Base-by-base conservation (phyloP, 73 alveolate species). In the Paramecium sexaurelia region DNA sequence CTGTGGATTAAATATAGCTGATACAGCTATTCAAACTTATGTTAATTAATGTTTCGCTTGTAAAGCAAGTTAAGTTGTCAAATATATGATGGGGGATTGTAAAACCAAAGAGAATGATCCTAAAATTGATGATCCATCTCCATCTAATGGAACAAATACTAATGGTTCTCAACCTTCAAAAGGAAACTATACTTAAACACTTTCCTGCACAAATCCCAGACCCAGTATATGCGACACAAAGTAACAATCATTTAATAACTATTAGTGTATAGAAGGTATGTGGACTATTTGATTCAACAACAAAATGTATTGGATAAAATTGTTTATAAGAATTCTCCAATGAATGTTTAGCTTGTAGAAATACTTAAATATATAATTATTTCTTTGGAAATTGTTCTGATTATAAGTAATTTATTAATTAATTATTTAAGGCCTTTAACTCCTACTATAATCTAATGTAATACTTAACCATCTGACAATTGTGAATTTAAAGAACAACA, bases 301-400 rank as follows among this genome's bases (percentile, higher is more conserved):
- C 43, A 6, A 29, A 26, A 29, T 61, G 83, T 61, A 26, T 13
- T 32, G 83, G 83, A 61, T 29, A 22, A 61, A 61, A 3, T 61
- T 61, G 83, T 61, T 61, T 61, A 11, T 61, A 61, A 11, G 20
- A 71, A 71, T 71, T 71, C 56, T 15, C 17, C 0, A 71, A 71
- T 40, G 55, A 71, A n/a, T 71, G 86, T 36, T 37, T 35, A 15
- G 86, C 66, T 33, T 71, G 86, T 36, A 27, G 55, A 33, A 71
- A 71, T n/a, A 35, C 37, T n/a, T 35, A 35, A n/a, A 71, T 71
- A n/a, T 27, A 32, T 15, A 71, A 61, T 37, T 71, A 71, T 20
- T 71, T 71, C 32, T 15, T 33, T 32, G 86, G 86, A 71, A 71
- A 71, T 71, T 71, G 86, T 19, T 71, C 86, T 8, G 55, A 32